Conservation (phyloP, 2,329 filamentous ascomycete genomes). For the Epichloe brachyelytri region DNA sequence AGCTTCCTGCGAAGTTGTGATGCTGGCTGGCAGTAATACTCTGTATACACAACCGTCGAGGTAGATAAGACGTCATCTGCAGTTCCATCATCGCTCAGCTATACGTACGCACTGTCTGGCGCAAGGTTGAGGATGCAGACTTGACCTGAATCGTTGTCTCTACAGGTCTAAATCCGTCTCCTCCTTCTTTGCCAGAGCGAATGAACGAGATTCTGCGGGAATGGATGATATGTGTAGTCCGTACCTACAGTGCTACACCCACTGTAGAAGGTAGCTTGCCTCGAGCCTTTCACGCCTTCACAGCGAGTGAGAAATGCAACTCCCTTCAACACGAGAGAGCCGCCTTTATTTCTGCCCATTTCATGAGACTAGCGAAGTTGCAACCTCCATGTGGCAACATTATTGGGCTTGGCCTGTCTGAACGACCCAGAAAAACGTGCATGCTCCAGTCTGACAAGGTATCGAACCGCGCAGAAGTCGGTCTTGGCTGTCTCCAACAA, state of each 20-base stretch:
- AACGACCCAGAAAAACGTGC: neutral
- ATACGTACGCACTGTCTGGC: too few species aligned
- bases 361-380: too few species aligned
- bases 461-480: neutral
- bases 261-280: neutral
- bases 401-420: neutral
- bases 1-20: too few species aligned
- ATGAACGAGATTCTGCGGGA: neutral
- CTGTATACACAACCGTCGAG: too few species aligned
- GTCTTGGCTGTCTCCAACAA: neutral
- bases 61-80: too few species aligned
- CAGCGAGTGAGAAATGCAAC: too few species aligned
- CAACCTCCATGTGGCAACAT: too few species aligned
- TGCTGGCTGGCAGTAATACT: too few species aligned
- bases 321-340: too few species aligned
- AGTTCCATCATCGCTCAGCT: too few species aligned
- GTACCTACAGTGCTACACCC: too few species aligned
- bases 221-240: neutral
- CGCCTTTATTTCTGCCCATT: too few species aligned
- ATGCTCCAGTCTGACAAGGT: neutral
- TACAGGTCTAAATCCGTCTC: neutral
- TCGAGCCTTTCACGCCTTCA: neutral
- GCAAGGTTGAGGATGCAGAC: neutral
- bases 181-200: neutral
- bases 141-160: neutral